phyloP scores from a whole-genome alignment of 768 basidiomycete genomes.

The Phlegmacium glaucopus region DNA sequence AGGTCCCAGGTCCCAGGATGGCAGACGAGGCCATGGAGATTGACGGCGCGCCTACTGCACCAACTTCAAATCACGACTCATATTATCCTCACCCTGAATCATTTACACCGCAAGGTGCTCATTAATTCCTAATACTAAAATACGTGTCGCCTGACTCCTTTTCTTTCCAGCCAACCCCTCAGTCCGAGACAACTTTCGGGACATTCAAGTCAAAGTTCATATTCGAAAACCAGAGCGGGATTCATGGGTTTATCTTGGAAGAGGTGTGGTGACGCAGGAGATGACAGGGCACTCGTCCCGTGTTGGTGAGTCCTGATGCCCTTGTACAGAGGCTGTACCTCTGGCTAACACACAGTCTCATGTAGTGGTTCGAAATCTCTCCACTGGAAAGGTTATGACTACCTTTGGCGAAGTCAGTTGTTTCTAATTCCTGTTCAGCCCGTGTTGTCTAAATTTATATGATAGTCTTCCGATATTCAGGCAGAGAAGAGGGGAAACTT shows the following conservation, averaged over 20 bases:
- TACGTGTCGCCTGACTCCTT: too few species aligned
- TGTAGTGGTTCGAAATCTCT: slow-evolving; percentile 62
- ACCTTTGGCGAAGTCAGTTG: slow-evolving; percentile 38
- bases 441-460: background rate
- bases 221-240: slow-evolving; percentile 77
- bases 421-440: background rate
- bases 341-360: slow-evolving; percentile 2
- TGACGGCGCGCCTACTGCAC: slow-evolving; percentile 24
- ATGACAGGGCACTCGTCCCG: slow-evolving; percentile 72
- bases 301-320: slow-evolving; percentile 54
- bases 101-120: slow-evolving; percentile 12
- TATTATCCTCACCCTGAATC: slow-evolving; percentile 4
- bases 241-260: slow-evolving; percentile 78
- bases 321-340: background rate
- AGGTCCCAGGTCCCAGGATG: slow-evolving; percentile 20
- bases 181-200: slow-evolving; percentile 61
- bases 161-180: background rate
- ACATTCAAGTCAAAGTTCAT: slow-evolving; percentile 83
- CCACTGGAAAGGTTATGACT: slow-evolving; percentile 65
- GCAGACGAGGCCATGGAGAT: slow-evolving; percentile 43
- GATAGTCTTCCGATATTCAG: slow-evolving; percentile 65
- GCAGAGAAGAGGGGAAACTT: slow-evolving; percentile 89
- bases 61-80: slow-evolving; percentile 6
- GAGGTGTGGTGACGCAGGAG: slow-evolving; percentile 75
- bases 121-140: slow-evolving; percentile 10